Evolutionary conservation across 169 alveolate genomes (phyloP), one percentile per base, ranked within the genome.

Genomic region (Eimeria maxima): DNA sequence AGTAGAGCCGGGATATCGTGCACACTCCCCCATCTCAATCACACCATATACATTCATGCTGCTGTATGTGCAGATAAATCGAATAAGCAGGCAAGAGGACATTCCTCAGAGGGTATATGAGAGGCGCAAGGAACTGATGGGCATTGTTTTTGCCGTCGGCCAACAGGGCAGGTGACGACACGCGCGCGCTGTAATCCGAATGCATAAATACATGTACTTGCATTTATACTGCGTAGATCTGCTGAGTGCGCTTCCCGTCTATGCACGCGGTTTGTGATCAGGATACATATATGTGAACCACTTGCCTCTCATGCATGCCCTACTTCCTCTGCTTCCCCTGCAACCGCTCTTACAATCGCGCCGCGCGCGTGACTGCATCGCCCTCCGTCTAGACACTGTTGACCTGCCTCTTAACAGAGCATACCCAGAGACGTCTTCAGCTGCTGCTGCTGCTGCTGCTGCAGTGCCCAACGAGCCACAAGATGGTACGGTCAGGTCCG

Each of bases 161-260:
- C 93, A 80, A 38, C 76, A 86, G 50, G 93, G 88, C 63, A 78
- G 11, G 93, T 86, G 80, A 55, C 73, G 38, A 57, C 93, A 86
- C 81, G 63, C 63, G 45, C 6, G 53, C 38, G 53, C 81, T 33
- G 53, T 33, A 71, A 50, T 27, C 53, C 38, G 63, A 53, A 53
- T 29, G 47, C 38, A 5, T 22, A 65, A 24, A 24, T 65, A 3
- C 60, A 53, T 53, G 4, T 33, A 42, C 60, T 11, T 53, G 60
- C 10, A 53, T 53, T 7, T 14, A 53, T 53, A 53, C 16, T 3
- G 29, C 20, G 18, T 29, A 73, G 29, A 16, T 73, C 16, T 73
- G 38, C 33, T 10, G 5, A 50, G 27, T 14, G 38, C 38, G 53
- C n/a, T 47, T 24, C 69, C 0, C n/a, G 47, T 81, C 18, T 81